phyloP scores from a whole-genome alignment of 2,329 filamentous ascomycete genomes.

The Paracorniculantispora psalliotae region DNA sequence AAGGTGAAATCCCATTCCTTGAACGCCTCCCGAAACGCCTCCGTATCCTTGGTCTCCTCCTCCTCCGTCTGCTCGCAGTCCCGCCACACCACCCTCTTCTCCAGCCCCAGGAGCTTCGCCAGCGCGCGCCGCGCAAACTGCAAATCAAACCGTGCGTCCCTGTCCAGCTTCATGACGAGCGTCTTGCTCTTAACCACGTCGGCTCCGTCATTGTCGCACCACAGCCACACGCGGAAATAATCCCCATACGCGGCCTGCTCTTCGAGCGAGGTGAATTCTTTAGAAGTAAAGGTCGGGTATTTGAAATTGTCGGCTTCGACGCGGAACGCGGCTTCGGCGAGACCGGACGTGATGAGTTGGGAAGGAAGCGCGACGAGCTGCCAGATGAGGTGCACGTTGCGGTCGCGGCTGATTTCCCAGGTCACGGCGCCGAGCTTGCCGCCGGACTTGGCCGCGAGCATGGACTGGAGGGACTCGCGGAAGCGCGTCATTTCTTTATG shows the following conservation, averaged over 20 bases:
- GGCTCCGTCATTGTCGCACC: conserved; percentile 52
- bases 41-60: conserved; percentile 75
- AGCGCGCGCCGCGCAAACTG: conserved; percentile 86
- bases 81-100: conserved; percentile 77
- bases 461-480: conserved; percentile 68
- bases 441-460: conserved; percentile 57
- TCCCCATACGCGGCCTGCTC: conserved; percentile 49
- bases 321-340: conserved; percentile 84
- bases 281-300: conserved; percentile 46
- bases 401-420: conserved; percentile 82
- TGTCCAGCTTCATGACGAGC: conserved; percentile 68
- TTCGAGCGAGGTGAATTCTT: conserved; percentile 43
- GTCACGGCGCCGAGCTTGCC: conserved; percentile 74
- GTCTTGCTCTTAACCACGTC: conserved; percentile 54
- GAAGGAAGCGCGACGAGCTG: conserved; percentile 77
- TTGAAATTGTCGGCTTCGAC: conserved; percentile 75
- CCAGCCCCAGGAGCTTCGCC: conserved; percentile 78
- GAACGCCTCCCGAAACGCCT: conserved; percentile 75
- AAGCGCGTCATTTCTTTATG: conserved; percentile 81
- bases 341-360: conserved; percentile 61
- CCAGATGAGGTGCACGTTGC: conserved; percentile 88
- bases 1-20: conserved; percentile 80
- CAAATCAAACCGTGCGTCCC: conserved; percentile 74
- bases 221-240: conserved; percentile 81
- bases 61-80: conserved; percentile 72